These are phyloP conservation scores for Boletellus emodensis DNA, from an alignment of 768 basidiomycete species.

Conservation along the genomic window DNA sequence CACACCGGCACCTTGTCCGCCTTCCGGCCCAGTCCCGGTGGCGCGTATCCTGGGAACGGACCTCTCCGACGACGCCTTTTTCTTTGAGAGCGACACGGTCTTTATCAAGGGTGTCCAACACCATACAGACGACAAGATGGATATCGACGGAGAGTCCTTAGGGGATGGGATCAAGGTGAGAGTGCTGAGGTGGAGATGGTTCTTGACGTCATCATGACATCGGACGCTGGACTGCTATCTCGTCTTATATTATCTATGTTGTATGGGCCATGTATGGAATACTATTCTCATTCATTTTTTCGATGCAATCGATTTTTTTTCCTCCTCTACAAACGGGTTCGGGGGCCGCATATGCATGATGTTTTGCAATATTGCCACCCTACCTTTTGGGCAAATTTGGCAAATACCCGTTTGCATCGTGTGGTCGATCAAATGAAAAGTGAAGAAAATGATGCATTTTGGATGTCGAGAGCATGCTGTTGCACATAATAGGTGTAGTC, in stretches of 20 bases:
- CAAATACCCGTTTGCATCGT: background rate
- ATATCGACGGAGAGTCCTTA: constrained; percentile 5
- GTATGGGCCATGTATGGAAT: constrained; percentile 11
- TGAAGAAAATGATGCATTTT: constrained; percentile 18
- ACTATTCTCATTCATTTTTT: background rate
- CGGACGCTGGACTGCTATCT: constrained; percentile 3
- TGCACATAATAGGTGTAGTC: constrained; percentile 23
- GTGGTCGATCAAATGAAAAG: background rate
- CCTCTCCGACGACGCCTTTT: constrained; percentile 19
- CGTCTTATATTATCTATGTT: constrained; percentile 12
- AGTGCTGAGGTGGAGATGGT: constrained; percentile 30
- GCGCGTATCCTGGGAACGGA: constrained; percentile 14
- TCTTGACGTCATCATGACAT: constrained; percentile 1
- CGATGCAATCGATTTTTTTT: background rate
- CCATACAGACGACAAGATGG: constrained; percentile 10
- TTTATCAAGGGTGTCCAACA: constrained; percentile 8
- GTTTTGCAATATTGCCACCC: no score
- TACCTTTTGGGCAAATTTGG: background rate
- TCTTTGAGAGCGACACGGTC: constrained; percentile 20
- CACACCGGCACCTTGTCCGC: background rate
- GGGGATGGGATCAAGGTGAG: constrained; percentile 17
- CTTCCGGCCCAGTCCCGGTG: background rate
- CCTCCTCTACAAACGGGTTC: no score
- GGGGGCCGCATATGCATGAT: no score
- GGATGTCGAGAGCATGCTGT: constrained; percentile 17